Base-by-base conservation (phyloP, 1,284 basidiomycete genomes). In the Leccinum fuscescens region DNA sequence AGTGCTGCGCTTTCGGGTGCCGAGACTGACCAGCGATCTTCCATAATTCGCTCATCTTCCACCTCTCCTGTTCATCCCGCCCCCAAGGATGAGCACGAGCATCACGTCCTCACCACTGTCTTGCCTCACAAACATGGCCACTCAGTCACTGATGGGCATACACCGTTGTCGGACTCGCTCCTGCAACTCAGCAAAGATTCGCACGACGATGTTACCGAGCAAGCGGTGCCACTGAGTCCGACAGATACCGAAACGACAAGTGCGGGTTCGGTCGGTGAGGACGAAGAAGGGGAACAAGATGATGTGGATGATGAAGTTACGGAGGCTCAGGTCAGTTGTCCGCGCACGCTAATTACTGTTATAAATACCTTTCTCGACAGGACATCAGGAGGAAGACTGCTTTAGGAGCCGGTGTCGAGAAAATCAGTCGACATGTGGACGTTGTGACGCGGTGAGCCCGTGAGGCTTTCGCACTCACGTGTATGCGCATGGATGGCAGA, bases 371-470 rank as follows among this genome's bases (percentile, higher is more conserved):
- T 50, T 56, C 27, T 58, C 78, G 60, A 64, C 65, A 78, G 64
- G 68, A 73, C 48, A 55, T 55, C 9, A 35, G 61, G 27, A 67
- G 78, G 56, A 78, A 75, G 62, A 82, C 80, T 29, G 74, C 78
- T 6, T 67, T 83, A 6, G 80, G 85, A 24, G 88, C 88, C 11
- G 86, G 88, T 31, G 82, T 90, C 44, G 89, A 90, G 77, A 88
- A 89, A 75, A 79, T 90, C 65, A 86, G 83, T 68, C 77, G 86
- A 65, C 88, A 89, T 65, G 59, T 69, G 31, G 69, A 63, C 6
- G 52, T 57, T 29, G 66, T 67, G 55, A 55, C 37, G 54, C 68
- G 66, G 15, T 72, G 60, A 62, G 51, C 64, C 48, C 44, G 14
- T 17, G 42, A 51, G n/a, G 35, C 33, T 20, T 51, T 37, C 6